phyloP scores from a whole-genome alignment of 768 basidiomycete genomes.

The Auricularia cornea region DNA sequence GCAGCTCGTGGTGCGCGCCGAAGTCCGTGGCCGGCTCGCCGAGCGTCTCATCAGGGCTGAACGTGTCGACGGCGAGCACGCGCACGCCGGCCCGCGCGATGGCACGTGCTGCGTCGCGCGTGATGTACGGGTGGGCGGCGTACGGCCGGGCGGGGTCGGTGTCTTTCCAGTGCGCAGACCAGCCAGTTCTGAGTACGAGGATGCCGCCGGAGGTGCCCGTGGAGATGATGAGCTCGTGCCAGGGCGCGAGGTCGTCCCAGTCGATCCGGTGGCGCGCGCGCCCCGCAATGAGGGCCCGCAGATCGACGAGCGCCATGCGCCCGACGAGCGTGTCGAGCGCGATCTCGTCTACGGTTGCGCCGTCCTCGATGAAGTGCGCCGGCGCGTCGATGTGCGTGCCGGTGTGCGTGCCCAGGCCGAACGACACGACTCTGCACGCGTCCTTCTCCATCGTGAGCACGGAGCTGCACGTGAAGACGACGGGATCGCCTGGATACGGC shows the following conservation, averaged over 20 bases:
- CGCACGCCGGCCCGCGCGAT: conserved; percentile 45
- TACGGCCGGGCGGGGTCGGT: conserved; percentile 27
- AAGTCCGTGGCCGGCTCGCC: conserved; percentile 29
- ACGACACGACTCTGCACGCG: conserved; percentile 41
- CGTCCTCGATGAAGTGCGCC: conserved; percentile 56
- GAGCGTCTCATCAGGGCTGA: conserved; percentile 53
- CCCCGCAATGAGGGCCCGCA: conserved; percentile 29
- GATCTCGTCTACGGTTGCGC: conserved; percentile 50
- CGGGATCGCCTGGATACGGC: conserved; percentile 50
- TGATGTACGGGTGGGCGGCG: conserved; percentile 57
- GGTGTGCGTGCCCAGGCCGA: conserved; percentile 59
- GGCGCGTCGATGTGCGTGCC: conserved; percentile 80
- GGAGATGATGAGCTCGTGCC: conserved; percentile 26
- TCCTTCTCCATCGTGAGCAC: conserved; percentile 34
- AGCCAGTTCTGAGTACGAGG: conserved; percentile 58
- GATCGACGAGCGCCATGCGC: conserved; percentile 47
- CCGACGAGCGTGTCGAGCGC: conserved; percentile 46
- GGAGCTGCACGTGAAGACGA: conserved; percentile 29
- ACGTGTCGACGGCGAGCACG: conserved; percentile 53
- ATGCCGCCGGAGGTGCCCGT: conserved; percentile 24
- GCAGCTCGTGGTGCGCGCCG: conserved; percentile 48
- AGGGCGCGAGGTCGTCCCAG: conserved; percentile 40
- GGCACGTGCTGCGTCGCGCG: conserved; percentile 39
- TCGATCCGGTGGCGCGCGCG: conserved; percentile 38
- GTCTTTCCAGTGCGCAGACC: conserved; percentile 46